Evolutionary conservation across 108 stramenopile genomes (phyloP).

Genomic region (Skeletonema menzelii): DNA sequence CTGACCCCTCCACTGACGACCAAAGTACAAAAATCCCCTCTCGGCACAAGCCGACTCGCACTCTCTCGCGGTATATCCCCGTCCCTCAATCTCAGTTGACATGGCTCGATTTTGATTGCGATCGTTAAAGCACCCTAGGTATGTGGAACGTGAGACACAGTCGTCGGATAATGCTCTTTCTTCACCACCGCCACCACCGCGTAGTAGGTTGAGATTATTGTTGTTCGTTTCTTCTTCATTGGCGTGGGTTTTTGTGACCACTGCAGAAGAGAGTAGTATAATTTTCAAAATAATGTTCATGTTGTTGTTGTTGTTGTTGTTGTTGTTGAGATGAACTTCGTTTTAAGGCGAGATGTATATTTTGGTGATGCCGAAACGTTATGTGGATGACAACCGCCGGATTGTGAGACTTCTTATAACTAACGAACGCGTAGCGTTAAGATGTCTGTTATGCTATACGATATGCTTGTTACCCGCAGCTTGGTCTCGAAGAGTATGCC

Average conservation of each 20-base stretch:
- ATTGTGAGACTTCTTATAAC: too few relatives aligned
- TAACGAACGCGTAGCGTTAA: too few relatives aligned
- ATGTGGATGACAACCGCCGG: too few relatives aligned
- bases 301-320: background rate
- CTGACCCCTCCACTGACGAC: background rate
- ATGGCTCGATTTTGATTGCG: conserved; percentile 14
- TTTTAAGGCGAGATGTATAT: too few relatives aligned
- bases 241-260: background rate
- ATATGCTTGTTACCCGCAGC: too few relatives aligned
- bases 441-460: too few relatives aligned
- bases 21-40: conserved; percentile 1
- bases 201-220: background rate
- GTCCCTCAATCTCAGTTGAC: background rate
- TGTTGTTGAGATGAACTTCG: too few relatives aligned
- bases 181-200: too few relatives aligned
- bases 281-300: background rate
- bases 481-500: too few relatives aligned
- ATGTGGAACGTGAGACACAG: conserved; percentile 12
- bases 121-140: conserved; percentile 12
- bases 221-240: too few relatives aligned
- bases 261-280: background rate
- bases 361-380: too few relatives aligned
- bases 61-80: background rate
- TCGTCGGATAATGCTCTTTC: background rate
- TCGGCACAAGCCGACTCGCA: background rate